Base-by-base conservation (phyloP, 1,139 yeast genomes). In the Diutina siamensis region DNA sequence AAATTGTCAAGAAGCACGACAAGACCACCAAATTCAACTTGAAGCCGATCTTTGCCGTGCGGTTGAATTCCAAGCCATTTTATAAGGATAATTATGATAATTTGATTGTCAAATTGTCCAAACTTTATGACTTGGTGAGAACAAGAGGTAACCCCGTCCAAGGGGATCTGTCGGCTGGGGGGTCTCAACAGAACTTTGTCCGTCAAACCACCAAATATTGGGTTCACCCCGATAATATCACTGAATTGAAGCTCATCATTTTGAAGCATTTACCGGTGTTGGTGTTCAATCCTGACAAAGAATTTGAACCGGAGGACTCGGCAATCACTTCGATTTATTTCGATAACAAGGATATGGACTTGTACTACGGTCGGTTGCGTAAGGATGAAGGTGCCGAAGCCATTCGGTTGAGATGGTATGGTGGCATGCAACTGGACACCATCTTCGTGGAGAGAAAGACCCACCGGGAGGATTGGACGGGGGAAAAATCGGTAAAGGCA, bases 301-400 rank as follows among this genome's bases (percentile, higher is more conserved):
- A 92, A 63, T 92, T 92, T 57, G 96, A 88, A 63, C 71, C 76
- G 36, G 97, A 89, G 61, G 98, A 92, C 62, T 77, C 92, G 50
- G 97, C 98, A 27, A 92, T 92, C 58, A 87, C 98, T 4, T 92
- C 97, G 4, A 92, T 92, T 57, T 92, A 92, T 67, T 92, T 83
- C 58, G 98, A 92, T 64, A 87, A 92, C 62, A 74, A 79, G 52
- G 81, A 82, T 51, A 76, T 92, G 73, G 97, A 92, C 57, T 73
- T 92, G 49, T 92, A 92, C 65, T 84, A 86, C 55, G 98, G 98
- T 42, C 80, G 98, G 65, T 73, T 92, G 57, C 80, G 94, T 61
- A 92, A 92, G 65, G 94, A 87, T 54, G 99, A 92, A 71, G 98
- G 98, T 62, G 98, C 98, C 9, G 98, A 92, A 65, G 98, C 98